Evolutionary conservation across 176 grass and related monocot genomes (phyloP).

Genomic region (Cymbopogon citratus): DNA sequence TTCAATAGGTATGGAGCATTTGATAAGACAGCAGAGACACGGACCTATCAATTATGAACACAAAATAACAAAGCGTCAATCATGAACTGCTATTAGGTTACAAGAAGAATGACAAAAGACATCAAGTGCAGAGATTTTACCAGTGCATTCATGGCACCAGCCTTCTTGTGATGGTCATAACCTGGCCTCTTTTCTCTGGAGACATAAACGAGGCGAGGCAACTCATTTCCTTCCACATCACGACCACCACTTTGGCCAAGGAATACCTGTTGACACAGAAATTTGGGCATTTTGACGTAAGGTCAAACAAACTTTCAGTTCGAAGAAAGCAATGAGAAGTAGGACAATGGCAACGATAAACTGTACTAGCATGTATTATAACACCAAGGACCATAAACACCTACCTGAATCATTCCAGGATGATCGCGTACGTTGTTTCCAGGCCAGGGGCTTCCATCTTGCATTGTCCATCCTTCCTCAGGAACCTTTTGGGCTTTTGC

Average conservation of each 20-base stretch:
- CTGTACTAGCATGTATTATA: background rate
- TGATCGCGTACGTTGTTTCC: constrained; percentile 93
- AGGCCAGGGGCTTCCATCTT: constrained; percentile 91
- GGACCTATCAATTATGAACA: constrained; percentile 53
- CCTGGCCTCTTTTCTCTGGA: constrained; percentile 96
- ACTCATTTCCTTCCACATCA: constrained; percentile 81
- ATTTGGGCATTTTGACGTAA: constrained; percentile 13
- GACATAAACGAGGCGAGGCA: constrained; percentile 85
- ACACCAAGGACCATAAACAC: background rate
- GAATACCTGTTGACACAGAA: constrained; percentile 58
- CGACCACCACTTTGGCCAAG: constrained; percentile 90
- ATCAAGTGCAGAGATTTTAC: constrained; percentile 35
- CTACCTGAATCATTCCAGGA: constrained; percentile 97
- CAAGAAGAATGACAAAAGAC: constrained; percentile 9
- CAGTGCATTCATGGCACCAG: constrained; percentile 93
- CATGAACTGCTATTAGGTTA: constrained; percentile 1
- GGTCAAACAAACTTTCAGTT: background rate
- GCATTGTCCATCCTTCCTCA: constrained; percentile 98
- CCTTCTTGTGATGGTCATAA: constrained; percentile 92
- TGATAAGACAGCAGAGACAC: constrained; percentile 77
- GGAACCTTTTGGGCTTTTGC: constrained; percentile 88
- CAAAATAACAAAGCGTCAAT: background rate
- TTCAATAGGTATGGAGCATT: constrained; percentile 88
- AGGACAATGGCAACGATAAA: background rate
- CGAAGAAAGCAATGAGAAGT: background rate